Percentiles rank a stretch among this genome's conserved stretches.
Evolutionary conservation across 805 yeast species (phyloP).

Genomic region (Jamesozyma hellenica): DNA sequence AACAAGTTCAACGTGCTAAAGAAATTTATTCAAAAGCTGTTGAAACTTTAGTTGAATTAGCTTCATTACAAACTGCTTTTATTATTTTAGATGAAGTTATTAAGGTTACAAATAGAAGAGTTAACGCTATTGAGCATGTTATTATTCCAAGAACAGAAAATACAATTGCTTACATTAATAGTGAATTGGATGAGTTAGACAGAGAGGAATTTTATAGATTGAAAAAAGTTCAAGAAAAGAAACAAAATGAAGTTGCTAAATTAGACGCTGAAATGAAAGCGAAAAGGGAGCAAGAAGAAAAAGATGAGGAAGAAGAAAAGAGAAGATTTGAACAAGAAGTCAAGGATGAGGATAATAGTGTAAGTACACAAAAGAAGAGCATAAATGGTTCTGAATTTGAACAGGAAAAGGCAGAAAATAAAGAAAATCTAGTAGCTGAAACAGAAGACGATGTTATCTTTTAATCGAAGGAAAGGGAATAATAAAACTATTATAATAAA

Average conservation of each 20-base stretch:
- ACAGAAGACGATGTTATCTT: slow-evolving; percentile 40
- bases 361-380: slow-evolving; percentile 20
- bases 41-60: slow-evolving; percentile 92
- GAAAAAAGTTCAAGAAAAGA: slow-evolving; percentile 93
- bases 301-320: too few species aligned
- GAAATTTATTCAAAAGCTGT: slow-evolving; percentile 89
- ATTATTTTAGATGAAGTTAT: slow-evolving; percentile 94
- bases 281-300: slow-evolving; percentile 10
- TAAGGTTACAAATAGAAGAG: slow-evolving; percentile 96
- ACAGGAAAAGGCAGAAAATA: slow-evolving; percentile 9
- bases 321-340: too few species aligned
- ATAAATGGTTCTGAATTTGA: slow-evolving; percentile 4
- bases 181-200: slow-evolving; percentile 93
- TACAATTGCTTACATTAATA: slow-evolving; percentile 82
- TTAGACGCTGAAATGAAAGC: slow-evolving; percentile 43
- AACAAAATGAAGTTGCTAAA: slow-evolving; percentile 66
- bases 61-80: slow-evolving; percentile 93
- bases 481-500: not conserved
- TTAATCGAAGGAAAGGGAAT: slow-evolving; percentile 9
- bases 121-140: slow-evolving; percentile 96
- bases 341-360: too few species aligned
- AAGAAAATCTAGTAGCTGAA: slow-evolving; percentile 27
- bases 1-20: slow-evolving; percentile 91
- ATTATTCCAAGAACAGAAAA: slow-evolving; percentile 96
- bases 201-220: slow-evolving; percentile 96